These are phyloP conservation scores for Primulina tabacum DNA, from an alignment of 257 asterid species.

Conservation along the genomic window DNA sequence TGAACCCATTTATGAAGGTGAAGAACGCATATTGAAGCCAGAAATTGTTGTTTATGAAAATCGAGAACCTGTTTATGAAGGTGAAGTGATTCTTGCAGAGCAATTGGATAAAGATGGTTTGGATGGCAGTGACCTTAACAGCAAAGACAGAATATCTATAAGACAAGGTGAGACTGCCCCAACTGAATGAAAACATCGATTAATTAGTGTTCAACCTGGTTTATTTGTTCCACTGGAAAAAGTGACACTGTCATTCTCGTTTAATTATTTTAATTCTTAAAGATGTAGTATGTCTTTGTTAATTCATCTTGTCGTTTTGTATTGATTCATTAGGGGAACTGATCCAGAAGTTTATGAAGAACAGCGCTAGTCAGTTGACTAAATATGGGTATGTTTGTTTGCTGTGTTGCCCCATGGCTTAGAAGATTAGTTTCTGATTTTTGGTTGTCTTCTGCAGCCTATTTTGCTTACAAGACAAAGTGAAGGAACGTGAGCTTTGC, in stretches of 20 bases:
- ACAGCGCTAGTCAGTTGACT: conserved; percentile 94
- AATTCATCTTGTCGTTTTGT: conserved; percentile 21
- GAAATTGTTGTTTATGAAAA: conserved; percentile 40
- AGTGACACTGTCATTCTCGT: neutral
- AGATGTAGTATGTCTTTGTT: conserved; percentile 14
- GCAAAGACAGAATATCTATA: conserved; percentile 44
- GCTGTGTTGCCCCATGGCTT: conserved; percentile 19
- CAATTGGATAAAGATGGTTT: conserved; percentile 45
- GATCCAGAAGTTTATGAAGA: conserved; percentile 64
- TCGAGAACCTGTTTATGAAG: conserved; percentile 91
- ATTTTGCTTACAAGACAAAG: conserved; percentile 77
- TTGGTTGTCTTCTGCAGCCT: conserved; percentile 50
- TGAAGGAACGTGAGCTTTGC: conserved; percentile 90
- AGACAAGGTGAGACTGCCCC: conserved; percentile 58
- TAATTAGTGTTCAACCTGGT: conserved; percentile 12
- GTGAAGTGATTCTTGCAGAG: conserved; percentile 84
- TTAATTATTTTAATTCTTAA: conserved; percentile 7
- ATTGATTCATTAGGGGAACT: conserved; percentile 62
- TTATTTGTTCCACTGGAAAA: conserved; percentile 18
- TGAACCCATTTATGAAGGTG: conserved; percentile 93
- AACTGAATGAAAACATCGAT: conserved; percentile 16
- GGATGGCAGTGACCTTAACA: conserved; percentile 32
- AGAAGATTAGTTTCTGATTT: conserved; percentile 27
- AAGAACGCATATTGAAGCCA: conserved; percentile 77
- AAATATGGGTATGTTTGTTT: conserved; percentile 63